phyloP scores from a whole-genome alignment of 192 early-diverging fungal species.

The Podila horticola region DNA sequence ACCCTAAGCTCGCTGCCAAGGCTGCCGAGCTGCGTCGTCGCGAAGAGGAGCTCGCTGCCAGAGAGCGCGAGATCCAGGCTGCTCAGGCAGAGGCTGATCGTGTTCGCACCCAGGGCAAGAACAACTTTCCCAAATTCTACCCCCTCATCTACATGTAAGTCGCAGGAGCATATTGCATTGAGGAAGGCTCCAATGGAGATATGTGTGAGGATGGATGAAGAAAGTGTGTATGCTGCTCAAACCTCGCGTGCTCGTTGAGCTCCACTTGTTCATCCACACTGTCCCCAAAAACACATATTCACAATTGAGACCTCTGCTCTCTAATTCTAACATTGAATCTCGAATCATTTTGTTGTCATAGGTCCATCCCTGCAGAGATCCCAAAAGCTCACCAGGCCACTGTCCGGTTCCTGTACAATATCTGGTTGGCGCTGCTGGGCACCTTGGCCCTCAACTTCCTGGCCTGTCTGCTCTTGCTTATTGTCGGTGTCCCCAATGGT shows the following conservation, averaged over 20 bases:
- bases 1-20: slow-evolving; percentile 52
- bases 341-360: neutral
- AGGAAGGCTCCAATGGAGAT: no score
- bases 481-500: slow-evolving; percentile 74
- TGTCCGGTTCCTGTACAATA: slow-evolving; percentile 73
- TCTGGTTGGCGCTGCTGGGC: slow-evolving; percentile 79
- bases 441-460: slow-evolving; percentile 83
- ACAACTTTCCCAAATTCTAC: slow-evolving; percentile 87
- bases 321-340: neutral
- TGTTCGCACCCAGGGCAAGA: slow-evolving; percentile 71
- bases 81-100: slow-evolving; percentile 71
- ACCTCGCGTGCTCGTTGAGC: neutral
- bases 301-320: neutral
- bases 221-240: no score
- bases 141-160: slow-evolving; percentile 81
- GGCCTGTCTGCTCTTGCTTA: slow-evolving; percentile 77
- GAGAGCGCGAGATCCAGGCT: slow-evolving; percentile 74
- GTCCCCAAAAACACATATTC: neutral
- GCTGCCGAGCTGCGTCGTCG: slow-evolving; percentile 79
- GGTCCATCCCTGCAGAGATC: slow-evolving; percentile 75
- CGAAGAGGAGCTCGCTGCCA: slow-evolving; percentile 79
- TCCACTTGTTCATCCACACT: neutral
- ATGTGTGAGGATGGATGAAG: neutral
- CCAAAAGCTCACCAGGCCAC: slow-evolving; percentile 70
- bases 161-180: neutral